Percentiles rank a stretch among this genome's conserved stretches.
phyloP scores from a whole-genome alignment of 1,284 basidiomycete genomes.

The Apiotrichum montevideense region DNA sequence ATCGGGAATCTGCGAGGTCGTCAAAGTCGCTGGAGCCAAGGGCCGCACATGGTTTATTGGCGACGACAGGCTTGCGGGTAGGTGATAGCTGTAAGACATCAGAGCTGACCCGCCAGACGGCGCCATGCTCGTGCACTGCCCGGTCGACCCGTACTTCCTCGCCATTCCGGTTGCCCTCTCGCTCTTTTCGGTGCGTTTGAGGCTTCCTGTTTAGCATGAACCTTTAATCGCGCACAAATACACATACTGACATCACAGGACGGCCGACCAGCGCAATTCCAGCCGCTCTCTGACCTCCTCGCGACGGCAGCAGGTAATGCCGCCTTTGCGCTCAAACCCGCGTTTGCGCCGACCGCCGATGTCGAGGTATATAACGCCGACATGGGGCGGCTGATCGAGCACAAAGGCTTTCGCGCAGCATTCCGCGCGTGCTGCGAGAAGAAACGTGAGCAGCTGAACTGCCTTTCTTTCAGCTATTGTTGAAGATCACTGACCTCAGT shows the following conservation, averaged over 20 bases:
- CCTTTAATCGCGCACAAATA: too few relatives aligned
- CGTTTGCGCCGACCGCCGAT: constrained; percentile 22
- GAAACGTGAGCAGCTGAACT: constrained; percentile 25
- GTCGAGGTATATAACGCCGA: constrained; percentile 27
- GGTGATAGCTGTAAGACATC: not conserved
- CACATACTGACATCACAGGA: too few relatives aligned
- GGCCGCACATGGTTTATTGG: constrained; percentile 42
- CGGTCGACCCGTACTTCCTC: constrained; percentile 39
- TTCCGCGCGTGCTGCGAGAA: constrained; percentile 38
- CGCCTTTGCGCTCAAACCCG: constrained; percentile 20
- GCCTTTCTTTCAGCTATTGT: not conserved
- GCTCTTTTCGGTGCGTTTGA: constrained; percentile 23
- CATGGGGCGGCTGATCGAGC: constrained; percentile 20
- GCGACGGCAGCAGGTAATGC: constrained; percentile 18
- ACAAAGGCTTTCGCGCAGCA: constrained; percentile 24
- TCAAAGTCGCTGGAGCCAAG: constrained; percentile 28
- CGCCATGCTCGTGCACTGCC: constrained; percentile 32
- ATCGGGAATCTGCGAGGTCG: constrained; percentile 26
- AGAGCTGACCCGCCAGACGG: constrained; percentile 23
- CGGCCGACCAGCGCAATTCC: constrained; percentile 23
- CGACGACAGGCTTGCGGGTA: constrained; percentile 32
- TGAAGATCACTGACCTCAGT: constrained; percentile 10
- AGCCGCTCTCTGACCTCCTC: constrained; percentile 37
- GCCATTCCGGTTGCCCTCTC: constrained; percentile 34
- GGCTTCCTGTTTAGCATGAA: too few relatives aligned